A percentile compares a stretch with the other conserved stretches of the same genome.
Conservation (phyloP, 441 rosid genomes). For the Erodium texanum region DNA sequence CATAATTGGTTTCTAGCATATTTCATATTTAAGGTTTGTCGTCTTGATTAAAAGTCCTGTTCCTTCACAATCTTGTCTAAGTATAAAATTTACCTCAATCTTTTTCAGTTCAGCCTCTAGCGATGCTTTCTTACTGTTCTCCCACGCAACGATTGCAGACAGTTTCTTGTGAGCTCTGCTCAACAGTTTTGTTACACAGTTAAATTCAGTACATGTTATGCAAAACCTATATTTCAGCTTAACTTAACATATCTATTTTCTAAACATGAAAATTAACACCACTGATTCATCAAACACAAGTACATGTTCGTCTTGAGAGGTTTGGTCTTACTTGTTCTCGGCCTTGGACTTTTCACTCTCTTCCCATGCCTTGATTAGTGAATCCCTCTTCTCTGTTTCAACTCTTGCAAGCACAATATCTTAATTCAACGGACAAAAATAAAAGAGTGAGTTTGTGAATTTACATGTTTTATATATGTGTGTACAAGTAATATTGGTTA, state of each 20-base stretch:
- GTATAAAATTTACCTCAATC: slow-evolving; percentile 70
- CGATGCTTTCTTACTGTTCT: slow-evolving; percentile 64
- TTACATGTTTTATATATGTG: too few species aligned
- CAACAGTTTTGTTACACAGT: background rate
- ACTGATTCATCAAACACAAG: too few species aligned
- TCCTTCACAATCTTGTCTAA: too few species aligned
- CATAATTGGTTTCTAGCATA: too few species aligned
- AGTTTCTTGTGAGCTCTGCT: slow-evolving; percentile 79
- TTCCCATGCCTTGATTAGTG: slow-evolving; percentile 90
- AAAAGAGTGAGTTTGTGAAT: background rate
- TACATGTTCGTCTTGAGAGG: too few species aligned
- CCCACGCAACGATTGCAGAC: slow-evolving; percentile 65
- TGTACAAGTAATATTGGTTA: background rate
- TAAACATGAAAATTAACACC: too few species aligned
- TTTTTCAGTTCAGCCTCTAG: slow-evolving; percentile 70
- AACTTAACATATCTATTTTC: too few species aligned
- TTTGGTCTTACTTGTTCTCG: slow-evolving; percentile 56
- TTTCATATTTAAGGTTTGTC: too few species aligned
- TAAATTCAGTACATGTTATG: too few species aligned
- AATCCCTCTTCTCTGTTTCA: slow-evolving; percentile 62
- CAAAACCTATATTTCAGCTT: too few species aligned
- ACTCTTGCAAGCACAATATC: slow-evolving; percentile 82
- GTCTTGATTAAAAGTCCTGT: too few species aligned
- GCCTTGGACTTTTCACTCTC: slow-evolving; percentile 85
- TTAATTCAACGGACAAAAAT: slow-evolving; percentile 13